These are phyloP conservation scores for Fusarium lyarnte DNA, from an alignment of 2,329 filamentous ascomycete species.

Conservation along the genomic window DNA sequence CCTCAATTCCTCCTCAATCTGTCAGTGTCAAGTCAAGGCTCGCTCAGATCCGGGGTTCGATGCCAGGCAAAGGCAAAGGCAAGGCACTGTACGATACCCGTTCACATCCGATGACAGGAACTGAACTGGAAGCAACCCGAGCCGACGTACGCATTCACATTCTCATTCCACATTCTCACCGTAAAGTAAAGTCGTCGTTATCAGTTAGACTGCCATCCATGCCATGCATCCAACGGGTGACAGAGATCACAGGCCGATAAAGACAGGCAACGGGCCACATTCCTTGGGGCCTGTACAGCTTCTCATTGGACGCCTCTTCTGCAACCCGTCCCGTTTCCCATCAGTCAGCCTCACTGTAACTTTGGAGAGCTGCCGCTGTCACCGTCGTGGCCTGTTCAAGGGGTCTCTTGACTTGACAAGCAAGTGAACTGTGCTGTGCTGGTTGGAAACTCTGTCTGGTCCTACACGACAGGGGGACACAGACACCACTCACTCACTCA, in stretches of 20 bases:
- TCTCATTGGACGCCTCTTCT: slow-evolving; percentile 39
- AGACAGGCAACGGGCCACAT: slow-evolving; percentile 32
- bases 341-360: slow-evolving; percentile 42
- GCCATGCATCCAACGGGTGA: slow-evolving; percentile 35
- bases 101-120: slow-evolving; percentile 18
- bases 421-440: slow-evolving; percentile 5
- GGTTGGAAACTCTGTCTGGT: slow-evolving; percentile 1
- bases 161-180: slow-evolving; percentile 17
- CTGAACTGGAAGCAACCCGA: neutral
- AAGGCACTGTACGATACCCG: slow-evolving; percentile 21
- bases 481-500: slow-evolving; percentile 24
- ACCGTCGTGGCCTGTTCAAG: slow-evolving; percentile 33
- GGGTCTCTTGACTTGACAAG: slow-evolving; percentile 28
- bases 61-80: neutral
- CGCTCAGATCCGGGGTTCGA: slow-evolving; percentile 3
- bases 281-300: slow-evolving; percentile 7
- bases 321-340: slow-evolving; percentile 32
- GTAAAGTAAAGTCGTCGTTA: slow-evolving; percentile 10
- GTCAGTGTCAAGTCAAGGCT: neutral
- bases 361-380: neutral
- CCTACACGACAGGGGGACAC: slow-evolving; percentile 8
- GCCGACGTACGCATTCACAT: neutral
- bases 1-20: neutral
- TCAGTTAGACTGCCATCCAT: slow-evolving; percentile 7
- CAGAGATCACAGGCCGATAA: slow-evolving; percentile 31